A percentile compares a stretch with the other conserved stretches of the same genome.
Evolutionary conservation across 2,329 filamentous ascomycete genomes (phyloP).

Genomic region (Colletotrichum horii): DNA sequence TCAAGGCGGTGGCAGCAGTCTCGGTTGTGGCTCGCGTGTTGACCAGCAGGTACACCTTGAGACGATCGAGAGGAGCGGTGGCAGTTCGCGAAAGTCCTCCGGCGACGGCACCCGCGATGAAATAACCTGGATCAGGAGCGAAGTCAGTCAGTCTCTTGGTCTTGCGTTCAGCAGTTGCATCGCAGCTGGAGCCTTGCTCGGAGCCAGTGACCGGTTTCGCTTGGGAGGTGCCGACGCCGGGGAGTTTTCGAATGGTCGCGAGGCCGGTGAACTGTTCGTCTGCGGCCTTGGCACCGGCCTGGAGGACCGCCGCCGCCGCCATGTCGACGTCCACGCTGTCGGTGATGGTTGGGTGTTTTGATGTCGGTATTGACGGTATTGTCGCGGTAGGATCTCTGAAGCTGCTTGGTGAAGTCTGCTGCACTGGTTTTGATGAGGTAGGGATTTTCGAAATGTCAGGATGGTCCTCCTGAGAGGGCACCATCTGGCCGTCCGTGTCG

Average conservation of each 20-base stretch:
- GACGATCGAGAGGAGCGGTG: constrained; percentile 92
- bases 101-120: constrained; percentile 91
- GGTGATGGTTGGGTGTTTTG: not conserved
- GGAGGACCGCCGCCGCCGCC: constrained; percentile 16
- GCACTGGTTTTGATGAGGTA: constrained; percentile 12
- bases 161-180: constrained; percentile 32
- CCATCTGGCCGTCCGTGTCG: not conserved
- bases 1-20: constrained; percentile 68
- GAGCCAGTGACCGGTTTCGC: constrained; percentile 22
- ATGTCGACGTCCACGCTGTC: not conserved
- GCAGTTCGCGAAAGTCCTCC: constrained; percentile 94
- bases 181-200: constrained; percentile 28
- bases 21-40: constrained; percentile 71
- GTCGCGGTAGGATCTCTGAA: not conserved
- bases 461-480: constrained; percentile 8
- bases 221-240: constrained; percentile 40
- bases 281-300: constrained; percentile 3
- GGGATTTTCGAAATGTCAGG: constrained; percentile 7
- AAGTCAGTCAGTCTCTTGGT: constrained; percentile 67
- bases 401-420: constrained; percentile 3
- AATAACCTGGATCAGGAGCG: constrained; percentile 94
- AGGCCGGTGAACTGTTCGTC: constrained; percentile 10
- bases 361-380: not conserved
- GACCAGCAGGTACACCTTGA: constrained; percentile 97
- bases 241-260: constrained; percentile 4